phyloP scores from a whole-genome alignment of 2,329 filamentous ascomycete species.

The Ploettnerulaceae sp. region DNA sequence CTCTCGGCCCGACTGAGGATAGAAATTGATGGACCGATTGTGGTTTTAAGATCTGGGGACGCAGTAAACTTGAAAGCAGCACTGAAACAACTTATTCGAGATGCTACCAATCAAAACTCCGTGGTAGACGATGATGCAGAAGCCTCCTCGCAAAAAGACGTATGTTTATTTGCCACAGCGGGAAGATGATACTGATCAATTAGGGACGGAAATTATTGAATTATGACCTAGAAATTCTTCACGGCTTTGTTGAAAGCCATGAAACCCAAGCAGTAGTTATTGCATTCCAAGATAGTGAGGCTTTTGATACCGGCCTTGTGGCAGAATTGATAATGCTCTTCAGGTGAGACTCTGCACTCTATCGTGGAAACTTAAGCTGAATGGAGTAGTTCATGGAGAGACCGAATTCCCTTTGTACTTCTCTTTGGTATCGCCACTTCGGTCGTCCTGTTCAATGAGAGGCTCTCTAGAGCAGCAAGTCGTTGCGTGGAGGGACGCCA shows the following conservation, averaged over 20 bases:
- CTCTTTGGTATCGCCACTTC: constrained; percentile 80
- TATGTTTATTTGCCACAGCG: constrained; percentile 32
- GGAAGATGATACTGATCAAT: constrained; percentile 8
- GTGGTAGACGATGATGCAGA: constrained; percentile 50
- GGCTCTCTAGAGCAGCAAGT: constrained; percentile 64
- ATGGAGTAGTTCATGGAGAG: constrained; percentile 55
- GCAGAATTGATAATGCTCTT: constrained; percentile 67
- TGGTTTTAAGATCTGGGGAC: constrained; percentile 64
- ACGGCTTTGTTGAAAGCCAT: constrained; percentile 52
- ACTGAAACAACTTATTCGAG: constrained; percentile 68
- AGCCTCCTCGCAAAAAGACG: constrained; percentile 43
- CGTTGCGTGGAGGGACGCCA: constrained; percentile 64
- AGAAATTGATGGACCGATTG: constrained; percentile 50
- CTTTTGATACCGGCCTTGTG: constrained; percentile 68
- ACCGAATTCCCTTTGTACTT: constrained; percentile 71
- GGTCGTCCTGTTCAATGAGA: constrained; percentile 71
- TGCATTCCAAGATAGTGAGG: constrained; percentile 76
- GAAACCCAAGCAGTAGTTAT: constrained; percentile 59
- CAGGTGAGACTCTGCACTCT: constrained; percentile 44
- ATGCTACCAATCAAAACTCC: constrained; percentile 48
- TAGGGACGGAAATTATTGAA: constrained; percentile 64
- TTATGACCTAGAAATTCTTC: constrained; percentile 71
- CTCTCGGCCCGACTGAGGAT: constrained; percentile 52
- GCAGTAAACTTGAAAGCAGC: constrained; percentile 68
- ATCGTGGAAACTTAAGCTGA: constrained; percentile 3